Conservation (phyloP, 108 stramenopile genomes). For the Cyclotella choctawhatcheeana region DNA sequence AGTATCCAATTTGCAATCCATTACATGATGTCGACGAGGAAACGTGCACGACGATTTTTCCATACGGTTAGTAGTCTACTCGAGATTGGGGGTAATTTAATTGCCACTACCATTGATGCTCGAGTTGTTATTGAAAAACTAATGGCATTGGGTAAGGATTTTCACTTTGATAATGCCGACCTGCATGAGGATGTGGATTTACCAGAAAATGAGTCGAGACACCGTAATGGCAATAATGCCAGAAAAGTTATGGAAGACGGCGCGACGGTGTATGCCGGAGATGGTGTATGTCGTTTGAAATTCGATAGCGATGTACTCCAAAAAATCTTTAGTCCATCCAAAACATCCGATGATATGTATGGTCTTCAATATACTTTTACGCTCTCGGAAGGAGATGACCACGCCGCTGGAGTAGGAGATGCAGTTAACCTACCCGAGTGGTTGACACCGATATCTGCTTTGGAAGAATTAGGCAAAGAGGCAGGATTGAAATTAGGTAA, state of each 20-base stretch:
- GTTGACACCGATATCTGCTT: conserved; percentile 79
- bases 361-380: conserved; percentile 91
- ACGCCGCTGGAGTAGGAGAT: conserved; percentile 81
- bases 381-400: conserved; percentile 80
- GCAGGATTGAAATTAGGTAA: conserved; percentile 69
- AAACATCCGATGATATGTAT: conserved; percentile 69
- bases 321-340: conserved; percentile 54
- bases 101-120: conserved; percentile 97
- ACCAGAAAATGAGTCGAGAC: conserved; percentile 40
- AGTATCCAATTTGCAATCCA: conserved; percentile 99
- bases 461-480: conserved; percentile 69
- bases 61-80: conserved; percentile 87
- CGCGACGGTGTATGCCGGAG: conserved; percentile 61
- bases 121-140: conserved; percentile 75
- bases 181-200: conserved; percentile 38
- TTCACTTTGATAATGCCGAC: conserved; percentile 61
- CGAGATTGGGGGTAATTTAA: conserved; percentile 89
- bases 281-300: conserved; percentile 73
- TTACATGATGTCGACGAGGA: conserved; percentile 94
- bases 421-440: conserved; percentile 91
- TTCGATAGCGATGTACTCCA: conserved; percentile 67
- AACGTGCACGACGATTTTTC: conserved; percentile 90
- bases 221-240: conserved; percentile 37
- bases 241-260: conserved; percentile 41
- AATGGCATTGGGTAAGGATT: conserved; percentile 80